phyloP scores from a whole-genome alignment of 106 monocot genomes.

The Acorus calamus region DNA sequence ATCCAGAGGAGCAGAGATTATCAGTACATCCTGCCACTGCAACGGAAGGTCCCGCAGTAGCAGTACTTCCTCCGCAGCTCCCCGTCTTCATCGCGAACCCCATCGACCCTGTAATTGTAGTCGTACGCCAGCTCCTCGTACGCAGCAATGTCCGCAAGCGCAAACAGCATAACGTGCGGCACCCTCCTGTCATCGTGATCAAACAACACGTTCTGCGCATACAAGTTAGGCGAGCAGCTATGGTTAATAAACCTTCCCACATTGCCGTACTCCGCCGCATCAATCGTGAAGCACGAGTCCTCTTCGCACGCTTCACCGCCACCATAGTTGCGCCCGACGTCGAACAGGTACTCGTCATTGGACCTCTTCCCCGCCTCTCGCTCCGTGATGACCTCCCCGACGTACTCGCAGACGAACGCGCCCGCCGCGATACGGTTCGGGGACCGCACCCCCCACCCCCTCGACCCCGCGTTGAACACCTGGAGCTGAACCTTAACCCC shows the following conservation, averaged over 20 bases:
- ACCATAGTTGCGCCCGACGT: constrained; percentile 59
- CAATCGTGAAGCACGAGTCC: constrained; percentile 36
- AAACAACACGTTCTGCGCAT: constrained; percentile 73
- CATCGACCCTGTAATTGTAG: constrained; percentile 56
- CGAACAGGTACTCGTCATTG: constrained; percentile 65
- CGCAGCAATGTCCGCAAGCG: constrained; percentile 47
- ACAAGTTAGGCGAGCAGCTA: constrained; percentile 62
- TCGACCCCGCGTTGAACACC: constrained; percentile 1
- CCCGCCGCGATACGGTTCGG: not conserved
- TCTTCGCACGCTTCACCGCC: constrained; percentile 46
- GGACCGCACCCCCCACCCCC: constrained; percentile 20
- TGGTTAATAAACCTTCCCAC: constrained; percentile 68
- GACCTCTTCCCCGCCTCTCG: constrained; percentile 48
- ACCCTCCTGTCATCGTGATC: constrained; percentile 56
- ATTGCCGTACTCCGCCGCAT: constrained; percentile 56
- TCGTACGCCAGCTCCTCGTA: constrained; percentile 62
- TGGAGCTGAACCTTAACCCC: not conserved
- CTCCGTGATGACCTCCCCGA: constrained; percentile 48
- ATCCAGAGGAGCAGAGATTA: no score
- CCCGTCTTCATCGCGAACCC: constrained; percentile 54
- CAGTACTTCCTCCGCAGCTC: constrained; percentile 61
- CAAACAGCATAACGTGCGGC: constrained; percentile 73
- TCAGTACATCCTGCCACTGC: constrained; percentile 64
- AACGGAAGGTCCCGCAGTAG: constrained; percentile 50
- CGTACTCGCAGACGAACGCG: constrained; percentile 20